Evolutionary conservation across 345 rosid species (phyloP).

Genomic region (Syzygium oleosum): DNA sequence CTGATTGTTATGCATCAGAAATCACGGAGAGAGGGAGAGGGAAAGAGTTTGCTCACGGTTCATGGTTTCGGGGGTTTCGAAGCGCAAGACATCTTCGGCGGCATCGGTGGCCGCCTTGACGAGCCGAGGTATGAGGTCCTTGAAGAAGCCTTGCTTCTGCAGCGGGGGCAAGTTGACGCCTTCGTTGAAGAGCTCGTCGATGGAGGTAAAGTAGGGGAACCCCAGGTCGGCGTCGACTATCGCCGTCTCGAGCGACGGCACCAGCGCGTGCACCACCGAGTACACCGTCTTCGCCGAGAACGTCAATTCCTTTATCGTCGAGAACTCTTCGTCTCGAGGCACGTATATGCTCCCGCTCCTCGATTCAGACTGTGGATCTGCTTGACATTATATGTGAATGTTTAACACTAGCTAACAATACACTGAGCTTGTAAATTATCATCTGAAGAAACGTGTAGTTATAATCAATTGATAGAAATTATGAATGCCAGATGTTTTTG

Average conservation of each 20-base stretch:
- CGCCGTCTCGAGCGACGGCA: constrained; percentile 39
- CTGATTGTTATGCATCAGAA: not conserved
- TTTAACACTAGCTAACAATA: not conserved
- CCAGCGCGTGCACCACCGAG: constrained; percentile 46
- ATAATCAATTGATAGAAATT: not conserved
- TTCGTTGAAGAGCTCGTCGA: constrained; percentile 52
- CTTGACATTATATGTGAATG: not conserved
- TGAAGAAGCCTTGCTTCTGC: constrained; percentile 22
- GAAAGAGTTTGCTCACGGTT: constrained; percentile 14
- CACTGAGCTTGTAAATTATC: not conserved
- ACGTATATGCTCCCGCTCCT: constrained; percentile 36
- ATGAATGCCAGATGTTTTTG: not conserved
- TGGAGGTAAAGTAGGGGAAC: constrained; percentile 58
- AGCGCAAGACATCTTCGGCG: constrained; percentile 35
- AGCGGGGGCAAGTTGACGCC: constrained; percentile 33
- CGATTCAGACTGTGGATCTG: constrained; percentile 48
- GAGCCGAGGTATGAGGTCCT: constrained; percentile 43
- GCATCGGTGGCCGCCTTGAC: constrained; percentile 30
- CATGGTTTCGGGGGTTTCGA: constrained; percentile 42
- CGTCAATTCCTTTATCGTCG: constrained; percentile 32
- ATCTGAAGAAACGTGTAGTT: not conserved
- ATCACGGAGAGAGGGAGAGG: not conserved
- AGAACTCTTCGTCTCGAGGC: constrained; percentile 74
- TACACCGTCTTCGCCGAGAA: constrained; percentile 54
- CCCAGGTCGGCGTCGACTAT: constrained; percentile 32